Evolutionary conservation across 352 stramenopile species (phyloP), one percentile per base, ranked within the genome.

Genomic region (Pythium aristosporum): DNA sequence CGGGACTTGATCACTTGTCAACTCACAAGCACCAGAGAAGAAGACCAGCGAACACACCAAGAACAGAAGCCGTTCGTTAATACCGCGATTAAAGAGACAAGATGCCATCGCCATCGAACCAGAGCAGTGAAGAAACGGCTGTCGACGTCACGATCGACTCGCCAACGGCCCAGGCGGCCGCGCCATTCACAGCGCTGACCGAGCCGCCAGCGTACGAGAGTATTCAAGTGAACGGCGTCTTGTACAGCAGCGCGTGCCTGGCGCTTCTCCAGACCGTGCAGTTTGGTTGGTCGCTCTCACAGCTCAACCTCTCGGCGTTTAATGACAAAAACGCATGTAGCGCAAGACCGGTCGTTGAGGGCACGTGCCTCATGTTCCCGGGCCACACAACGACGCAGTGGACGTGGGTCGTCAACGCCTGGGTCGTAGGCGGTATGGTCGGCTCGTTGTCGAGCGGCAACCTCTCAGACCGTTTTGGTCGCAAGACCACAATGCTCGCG

Each of bases 261-360:
- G 64, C 68, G 43, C 51, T 88, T 39, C 50, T 91, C 21, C 77
- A 80, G 43, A 56, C 76, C 6, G 73, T 82, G 56, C 79, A 90
- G 70, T 76, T 79, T 61, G 73, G 80, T 62, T 71, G 80, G 84
- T 80, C 75, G 12, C 77, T 80, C 8, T 76, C 75, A 8, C 84
- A 93, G 55, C 69, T 91, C 67, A 91, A 91, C 69, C 69, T 85
- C 30, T 80, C 70, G 13, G 60, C 68, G 13, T 89, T 85, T 68
- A 74, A 85, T 59, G 64, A 85, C 67, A 71, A 74, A n/a, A 64
- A 75, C 13, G 69, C 70, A 28, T 91, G 82, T 59, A 71, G 74
- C 42, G 72, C 67, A 0, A 50, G 61, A 2, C 75, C 73, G 1
- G 67, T 85, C 20, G 48, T n/a, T 1, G 25, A 60, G 5, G 71